Evolutionary conservation across 768 basidiomycete genomes (phyloP).

Genomic region (Panaeolus papilionaceus): DNA sequence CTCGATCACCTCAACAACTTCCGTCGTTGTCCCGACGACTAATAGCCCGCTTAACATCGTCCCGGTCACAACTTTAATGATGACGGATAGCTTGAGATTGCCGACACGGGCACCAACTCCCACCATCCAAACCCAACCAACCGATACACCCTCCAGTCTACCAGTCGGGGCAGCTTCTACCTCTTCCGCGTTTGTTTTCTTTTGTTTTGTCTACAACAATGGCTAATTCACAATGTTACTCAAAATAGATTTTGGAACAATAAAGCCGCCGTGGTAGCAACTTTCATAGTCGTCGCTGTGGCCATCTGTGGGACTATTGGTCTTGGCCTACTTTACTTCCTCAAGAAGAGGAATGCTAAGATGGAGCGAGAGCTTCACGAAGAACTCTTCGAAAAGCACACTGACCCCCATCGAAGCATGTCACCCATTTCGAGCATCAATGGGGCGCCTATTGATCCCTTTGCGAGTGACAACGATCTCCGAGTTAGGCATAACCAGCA

Average conservation of each 20-base stretch:
- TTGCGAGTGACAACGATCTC: conserved; percentile 23
- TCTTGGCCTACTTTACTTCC: conserved; percentile 29
- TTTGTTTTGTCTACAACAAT: conserved; percentile 25
- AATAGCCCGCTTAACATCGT: conserved; percentile 8
- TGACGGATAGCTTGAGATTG: neutral
- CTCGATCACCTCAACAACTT: conserved; percentile 1
- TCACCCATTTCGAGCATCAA: conserved; percentile 37
- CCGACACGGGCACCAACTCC: neutral
- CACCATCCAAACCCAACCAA: neutral
- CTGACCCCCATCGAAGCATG: conserved; percentile 27
- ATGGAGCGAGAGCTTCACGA: conserved; percentile 30
- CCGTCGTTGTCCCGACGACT: conserved; percentile 11
- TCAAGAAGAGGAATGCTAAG: conserved; percentile 32
- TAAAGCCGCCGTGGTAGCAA: conserved; percentile 43
- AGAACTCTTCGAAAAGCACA: conserved; percentile 35
- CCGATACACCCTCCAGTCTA: neutral
- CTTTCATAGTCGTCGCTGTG: conserved; percentile 39
- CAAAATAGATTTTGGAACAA: conserved; percentile 42
- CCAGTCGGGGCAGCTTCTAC: conserved; percentile 11
- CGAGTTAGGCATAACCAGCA: conserved; percentile 23
- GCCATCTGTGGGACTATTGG: conserved; percentile 31
- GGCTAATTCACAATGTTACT: neutral
- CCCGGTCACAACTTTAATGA: neutral
- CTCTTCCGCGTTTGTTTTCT: conserved; percentile 8
- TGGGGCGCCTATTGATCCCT: conserved; percentile 36